Evolutionary conservation across 2,329 filamentous ascomycete species (phyloP).

Genomic region (Ascochyta fabae): DNA sequence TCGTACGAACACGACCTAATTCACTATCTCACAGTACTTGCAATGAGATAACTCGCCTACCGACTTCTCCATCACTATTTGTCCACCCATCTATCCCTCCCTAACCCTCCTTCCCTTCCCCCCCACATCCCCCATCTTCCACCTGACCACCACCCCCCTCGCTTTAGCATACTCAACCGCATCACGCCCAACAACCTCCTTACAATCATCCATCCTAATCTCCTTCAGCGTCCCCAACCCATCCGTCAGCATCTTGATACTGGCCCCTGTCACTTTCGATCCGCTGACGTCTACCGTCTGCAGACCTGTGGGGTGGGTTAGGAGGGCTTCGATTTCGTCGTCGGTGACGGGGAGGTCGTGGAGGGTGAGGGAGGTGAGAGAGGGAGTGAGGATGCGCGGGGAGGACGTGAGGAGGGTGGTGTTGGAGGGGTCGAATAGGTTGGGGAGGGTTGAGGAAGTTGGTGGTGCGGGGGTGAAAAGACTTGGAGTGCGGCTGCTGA

Average conservation of each 20-base stretch:
- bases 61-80: not conserved
- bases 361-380: constrained; percentile 26
- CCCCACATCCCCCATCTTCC: constrained; percentile 25
- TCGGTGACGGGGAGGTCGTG: constrained; percentile 34
- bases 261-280: constrained; percentile 50
- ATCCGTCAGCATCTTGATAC: constrained; percentile 49
- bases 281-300: constrained; percentile 44
- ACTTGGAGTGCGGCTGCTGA: not conserved
- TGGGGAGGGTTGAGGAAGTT: too few species aligned
- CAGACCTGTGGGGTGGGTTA: constrained; percentile 26
- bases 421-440: not conserved
- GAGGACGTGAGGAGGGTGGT: constrained; percentile 7
- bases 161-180: constrained; percentile 50
- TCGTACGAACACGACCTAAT: too few species aligned
- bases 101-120: constrained; percentile 21
- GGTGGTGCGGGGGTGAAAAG: constrained; percentile 8
- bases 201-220: constrained; percentile 47
- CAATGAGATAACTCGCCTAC: too few species aligned
- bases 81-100: constrained; percentile 3
- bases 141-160: constrained; percentile 40
- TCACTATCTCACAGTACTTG: too few species aligned
- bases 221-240: constrained; percentile 31
- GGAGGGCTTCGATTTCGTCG: constrained; percentile 39
- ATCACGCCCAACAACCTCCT: constrained; percentile 44
- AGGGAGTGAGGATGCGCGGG: constrained; percentile 31